phyloP scores from a whole-genome alignment of 345 rosid genomes.

The Diplotaxis tenuifolia region DNA sequence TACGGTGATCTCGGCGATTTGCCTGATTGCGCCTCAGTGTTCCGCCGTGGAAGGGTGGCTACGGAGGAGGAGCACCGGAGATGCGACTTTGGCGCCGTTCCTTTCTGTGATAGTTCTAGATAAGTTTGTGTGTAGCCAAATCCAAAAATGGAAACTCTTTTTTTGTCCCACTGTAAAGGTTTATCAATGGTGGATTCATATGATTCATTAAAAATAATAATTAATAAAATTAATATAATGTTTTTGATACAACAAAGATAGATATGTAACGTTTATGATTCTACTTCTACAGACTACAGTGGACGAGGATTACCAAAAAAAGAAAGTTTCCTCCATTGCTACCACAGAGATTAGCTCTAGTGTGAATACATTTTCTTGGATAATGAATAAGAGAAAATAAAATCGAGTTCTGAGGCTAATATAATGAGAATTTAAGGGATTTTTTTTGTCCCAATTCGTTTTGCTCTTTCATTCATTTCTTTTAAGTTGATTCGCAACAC shows the following conservation, averaged over 20 bases:
- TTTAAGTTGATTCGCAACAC: too few relatives aligned
- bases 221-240: constrained; percentile 4
- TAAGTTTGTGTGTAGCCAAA: constrained; percentile 26
- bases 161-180: constrained; percentile 29
- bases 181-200: constrained; percentile 30
- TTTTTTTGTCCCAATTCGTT: too few relatives aligned
- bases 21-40: constrained; percentile 69
- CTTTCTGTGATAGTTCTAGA: constrained; percentile 44
- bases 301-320: too few relatives aligned
- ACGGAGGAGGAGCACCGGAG: constrained; percentile 38
- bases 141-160: neutral
- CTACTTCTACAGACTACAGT: too few relatives aligned
- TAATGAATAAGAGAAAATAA: too few relatives aligned
- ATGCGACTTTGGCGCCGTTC: constrained; percentile 41
- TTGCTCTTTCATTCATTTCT: too few relatives aligned
- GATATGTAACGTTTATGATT: neutral
- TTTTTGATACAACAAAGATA: neutral
- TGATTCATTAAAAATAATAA: constrained; percentile 23
- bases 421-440: too few relatives aligned
- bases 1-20: constrained; percentile 72
- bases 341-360: too few relatives aligned
- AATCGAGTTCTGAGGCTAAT: too few relatives aligned
- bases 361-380: too few relatives aligned
- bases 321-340: too few relatives aligned
- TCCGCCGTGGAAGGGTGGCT: constrained; percentile 36